Base-by-base conservation (phyloP, 495 filamentous ascomycete species). In the Clavariopsis aquatica region DNA sequence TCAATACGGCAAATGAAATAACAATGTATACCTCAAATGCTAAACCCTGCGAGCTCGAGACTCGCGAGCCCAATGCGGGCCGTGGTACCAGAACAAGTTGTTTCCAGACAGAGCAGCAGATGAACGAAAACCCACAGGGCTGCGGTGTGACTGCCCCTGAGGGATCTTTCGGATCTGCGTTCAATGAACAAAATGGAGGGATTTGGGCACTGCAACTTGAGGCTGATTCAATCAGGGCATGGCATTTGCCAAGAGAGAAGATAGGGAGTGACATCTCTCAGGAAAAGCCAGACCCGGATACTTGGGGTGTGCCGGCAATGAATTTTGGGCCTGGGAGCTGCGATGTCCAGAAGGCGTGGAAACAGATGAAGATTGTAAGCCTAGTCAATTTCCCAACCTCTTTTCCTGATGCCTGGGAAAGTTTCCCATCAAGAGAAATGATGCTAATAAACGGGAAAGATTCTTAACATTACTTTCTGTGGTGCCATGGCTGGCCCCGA, bases 391-490 rank as follows among this genome's bases (percentile, higher is more conserved):
- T 13, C 12, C 13, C 5, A 6, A 12, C 31, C 31, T 34, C 31
- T 34, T 34, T 34, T 34, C 12, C 12, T 34, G 31, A 12, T 34
- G 49, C 5, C 31, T 7, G 17, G 34, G 26, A 12, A 34, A 28
- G 4, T 24, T 28, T 51, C 6, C 27, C 20, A 34, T 4, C 6
- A 24, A 3, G 1, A 7, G 43, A 23, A 47, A n/a, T 5, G 5
- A 23, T 8, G 7, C 19, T n/a, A 5, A 5, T 4, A n/a, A 19
- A 23, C 19, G 7, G 15, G 7, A n/a, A 87, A 95, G 53, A 79
- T 94, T 55, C 84, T 96, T 71, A 84, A 98, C 75, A 89, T 86
- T 0, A 88, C 86, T 0, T 91, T 96, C 76, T 96, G 93, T 74
- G 93, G 93, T 41, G 85, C 31, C 63, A 96, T 89, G 89, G 91